A percentile compares a stretch with the other conserved stretches of the same genome.
Conservation (phyloP, 148 eudicot genomes). For the Chenopodium berlandieri region DNA sequence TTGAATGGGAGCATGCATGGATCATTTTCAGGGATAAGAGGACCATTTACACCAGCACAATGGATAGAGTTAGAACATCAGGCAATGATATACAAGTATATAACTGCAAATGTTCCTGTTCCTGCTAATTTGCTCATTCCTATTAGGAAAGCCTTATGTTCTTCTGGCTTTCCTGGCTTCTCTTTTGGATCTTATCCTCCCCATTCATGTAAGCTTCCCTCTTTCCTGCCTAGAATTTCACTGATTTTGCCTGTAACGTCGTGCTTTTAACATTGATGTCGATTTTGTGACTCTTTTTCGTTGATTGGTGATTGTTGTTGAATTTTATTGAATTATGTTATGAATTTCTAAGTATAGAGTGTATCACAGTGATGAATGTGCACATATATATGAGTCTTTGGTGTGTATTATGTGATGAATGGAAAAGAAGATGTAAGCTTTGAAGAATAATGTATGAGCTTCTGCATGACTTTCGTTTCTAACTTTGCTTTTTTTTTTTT, state of each 20-base stretch:
- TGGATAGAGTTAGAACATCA: constrained; percentile 91
- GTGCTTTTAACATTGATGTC: no score
- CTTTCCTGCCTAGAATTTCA: neutral
- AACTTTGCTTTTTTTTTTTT: neutral
- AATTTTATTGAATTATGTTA: no score
- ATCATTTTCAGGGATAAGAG: constrained; percentile 48
- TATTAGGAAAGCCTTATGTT: constrained; percentile 54
- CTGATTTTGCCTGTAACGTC: no score
- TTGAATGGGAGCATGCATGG: constrained; percentile 45
- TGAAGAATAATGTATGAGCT: neutral
- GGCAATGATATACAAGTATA: constrained; percentile 79
- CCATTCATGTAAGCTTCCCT: constrained; percentile 52
- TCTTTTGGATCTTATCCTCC: constrained; percentile 59
- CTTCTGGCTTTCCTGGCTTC: constrained; percentile 54
- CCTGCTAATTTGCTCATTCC: constrained; percentile 74
- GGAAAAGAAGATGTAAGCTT: neutral
- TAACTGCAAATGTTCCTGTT: constrained; percentile 73
- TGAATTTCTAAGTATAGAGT: neutral
- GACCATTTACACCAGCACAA: constrained; percentile 82
- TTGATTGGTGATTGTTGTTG: neutral
- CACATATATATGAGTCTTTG: no score
- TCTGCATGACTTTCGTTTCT: no score
- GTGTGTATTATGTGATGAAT: neutral
- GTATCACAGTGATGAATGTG: neutral
- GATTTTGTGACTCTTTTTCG: no score